Conservation (phyloP, 2,329 filamentous ascomycete species). For the Xylaria hypoxylon region DNA sequence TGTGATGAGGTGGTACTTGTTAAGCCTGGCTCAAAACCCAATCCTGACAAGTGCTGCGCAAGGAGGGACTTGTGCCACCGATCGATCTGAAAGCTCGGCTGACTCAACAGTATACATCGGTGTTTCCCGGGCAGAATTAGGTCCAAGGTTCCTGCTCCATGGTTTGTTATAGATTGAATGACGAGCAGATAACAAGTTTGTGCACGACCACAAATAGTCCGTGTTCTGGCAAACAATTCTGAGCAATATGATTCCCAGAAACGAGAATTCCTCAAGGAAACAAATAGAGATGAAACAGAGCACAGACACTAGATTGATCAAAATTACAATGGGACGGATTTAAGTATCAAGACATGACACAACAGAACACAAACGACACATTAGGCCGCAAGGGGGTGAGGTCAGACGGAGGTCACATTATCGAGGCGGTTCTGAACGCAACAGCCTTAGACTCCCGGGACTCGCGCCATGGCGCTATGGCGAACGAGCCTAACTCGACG, state of each 20-base stretch:
- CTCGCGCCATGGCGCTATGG: neutral
- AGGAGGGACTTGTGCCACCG: neutral
- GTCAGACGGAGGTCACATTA: neutral
- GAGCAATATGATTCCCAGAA: neutral
- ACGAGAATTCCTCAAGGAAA: neutral
- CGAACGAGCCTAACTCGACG: neutral
- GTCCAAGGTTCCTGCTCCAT: slow-evolving; percentile 9
- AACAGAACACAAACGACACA: slow-evolving; percentile 5
- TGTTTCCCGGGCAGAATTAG: neutral
- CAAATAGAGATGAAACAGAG: slow-evolving; percentile 1
- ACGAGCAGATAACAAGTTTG: slow-evolving; percentile 4
- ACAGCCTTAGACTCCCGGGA: neutral
- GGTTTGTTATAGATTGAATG: neutral
- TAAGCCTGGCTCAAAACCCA: neutral
- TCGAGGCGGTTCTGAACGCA: neutral
- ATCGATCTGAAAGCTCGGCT: neutral
- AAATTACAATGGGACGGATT: slow-evolving; percentile 15
- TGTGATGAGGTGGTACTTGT: neutral
- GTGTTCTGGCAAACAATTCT: slow-evolving; percentile 17
- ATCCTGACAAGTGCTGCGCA: neutral
- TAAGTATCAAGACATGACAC: slow-evolving; percentile 20
- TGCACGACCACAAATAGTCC: neutral
- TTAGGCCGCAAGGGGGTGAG: slow-evolving; percentile 21
- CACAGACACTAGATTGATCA: slow-evolving; percentile 3
- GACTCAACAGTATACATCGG: neutral